Conservation (phyloP, 2,329 filamentous ascomycete genomes). For the Fusarium mundagurra region DNA sequence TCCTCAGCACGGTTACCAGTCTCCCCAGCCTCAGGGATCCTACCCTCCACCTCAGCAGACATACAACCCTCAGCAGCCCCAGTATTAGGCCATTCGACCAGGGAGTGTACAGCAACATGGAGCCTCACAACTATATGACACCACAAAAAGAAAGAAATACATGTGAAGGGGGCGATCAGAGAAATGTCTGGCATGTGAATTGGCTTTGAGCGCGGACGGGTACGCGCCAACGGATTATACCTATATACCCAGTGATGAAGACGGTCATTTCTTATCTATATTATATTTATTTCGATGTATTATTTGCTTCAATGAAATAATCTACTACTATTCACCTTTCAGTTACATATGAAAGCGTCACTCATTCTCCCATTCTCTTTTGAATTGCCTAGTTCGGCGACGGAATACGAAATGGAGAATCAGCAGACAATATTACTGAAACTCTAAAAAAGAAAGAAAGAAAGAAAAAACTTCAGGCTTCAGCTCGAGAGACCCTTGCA, state of each 20-base stretch:
- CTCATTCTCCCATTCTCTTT: background rate
- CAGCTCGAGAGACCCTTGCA: slow-evolving; percentile 14
- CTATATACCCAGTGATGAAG: slow-evolving; percentile 41
- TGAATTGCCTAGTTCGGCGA: background rate
- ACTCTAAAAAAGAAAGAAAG: background rate
- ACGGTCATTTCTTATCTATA: slow-evolving; percentile 25
- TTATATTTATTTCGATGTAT: background rate
- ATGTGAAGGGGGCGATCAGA: background rate
- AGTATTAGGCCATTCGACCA: slow-evolving; percentile 26
- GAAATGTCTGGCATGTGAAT: slow-evolving; percentile 2
- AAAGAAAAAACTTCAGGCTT: background rate
- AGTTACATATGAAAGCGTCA: background rate
- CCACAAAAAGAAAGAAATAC: background rate
- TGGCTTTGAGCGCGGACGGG: slow-evolving; percentile 16
- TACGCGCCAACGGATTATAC: slow-evolving; percentile 38
- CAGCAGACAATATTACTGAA: background rate
- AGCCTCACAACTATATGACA: slow-evolving; percentile 4
- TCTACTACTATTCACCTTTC: background rate
- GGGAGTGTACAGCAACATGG: background rate
- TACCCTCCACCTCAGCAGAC: slow-evolving; percentile 37
- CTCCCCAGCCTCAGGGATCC: slow-evolving; percentile 37
- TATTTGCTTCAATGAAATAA: slow-evolving; percentile 1
- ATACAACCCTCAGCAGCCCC: slow-evolving; percentile 40
- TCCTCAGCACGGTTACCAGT: slow-evolving; percentile 34
- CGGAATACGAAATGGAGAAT: background rate